A percentile compares a stretch with the other conserved stretches of the same genome.
Conservation (phyloP, 163 green algal species). For the Scenedesmus sp. region DNA sequence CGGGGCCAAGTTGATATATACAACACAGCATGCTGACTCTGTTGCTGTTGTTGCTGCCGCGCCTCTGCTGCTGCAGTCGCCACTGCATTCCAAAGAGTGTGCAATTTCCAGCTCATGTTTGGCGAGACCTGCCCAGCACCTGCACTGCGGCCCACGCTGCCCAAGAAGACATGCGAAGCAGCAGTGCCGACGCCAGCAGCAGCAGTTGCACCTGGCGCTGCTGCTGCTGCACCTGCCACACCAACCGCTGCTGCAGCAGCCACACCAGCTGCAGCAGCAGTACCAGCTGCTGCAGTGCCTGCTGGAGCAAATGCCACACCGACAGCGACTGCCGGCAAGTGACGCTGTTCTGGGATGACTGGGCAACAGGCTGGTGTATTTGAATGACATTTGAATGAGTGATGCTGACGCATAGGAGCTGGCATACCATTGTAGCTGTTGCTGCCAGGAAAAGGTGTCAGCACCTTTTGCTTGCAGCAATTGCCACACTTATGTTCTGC, state of each 20-base stretch:
- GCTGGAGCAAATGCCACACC: background rate
- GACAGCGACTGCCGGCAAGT: background rate
- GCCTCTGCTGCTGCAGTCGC: background rate
- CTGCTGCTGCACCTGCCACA: background rate
- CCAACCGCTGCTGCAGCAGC: background rate
- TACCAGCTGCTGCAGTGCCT: background rate
- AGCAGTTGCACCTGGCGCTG: background rate
- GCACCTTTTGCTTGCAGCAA: too few relatives aligned
- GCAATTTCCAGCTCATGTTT: background rate
- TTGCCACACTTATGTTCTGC: too few relatives aligned
- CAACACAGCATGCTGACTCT: background rate
- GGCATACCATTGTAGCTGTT: too few relatives aligned
- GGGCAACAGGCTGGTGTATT: too few relatives aligned
- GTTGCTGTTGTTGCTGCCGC: background rate
- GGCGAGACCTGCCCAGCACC: constrained; percentile 3
- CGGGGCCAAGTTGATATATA: too few relatives aligned
- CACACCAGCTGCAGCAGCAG: background rate
- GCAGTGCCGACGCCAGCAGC: background rate
- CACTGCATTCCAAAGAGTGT: background rate
- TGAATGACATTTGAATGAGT: too few relatives aligned
- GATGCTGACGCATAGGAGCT: too few relatives aligned
- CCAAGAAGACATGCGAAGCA: background rate
- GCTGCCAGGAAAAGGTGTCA: too few relatives aligned
- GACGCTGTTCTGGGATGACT: background rate
- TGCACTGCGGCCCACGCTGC: background rate